phyloP scores from a whole-genome alignment of 2,329 filamentous ascomycete species.

The Botrytis aclada region DNA sequence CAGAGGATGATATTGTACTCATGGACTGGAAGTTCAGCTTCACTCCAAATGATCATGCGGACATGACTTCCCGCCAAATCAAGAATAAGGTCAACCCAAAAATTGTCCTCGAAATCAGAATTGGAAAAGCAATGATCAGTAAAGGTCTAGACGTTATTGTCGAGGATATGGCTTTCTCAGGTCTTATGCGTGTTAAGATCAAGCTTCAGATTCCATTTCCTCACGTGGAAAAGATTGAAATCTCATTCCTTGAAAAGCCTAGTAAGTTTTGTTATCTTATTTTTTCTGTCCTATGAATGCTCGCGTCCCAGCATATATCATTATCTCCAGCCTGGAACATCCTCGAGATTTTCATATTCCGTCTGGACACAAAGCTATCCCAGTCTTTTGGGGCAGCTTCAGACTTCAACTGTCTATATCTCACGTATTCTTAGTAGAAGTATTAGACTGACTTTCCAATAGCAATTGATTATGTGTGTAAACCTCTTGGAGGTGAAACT shows the following conservation, averaged over 20 bases:
- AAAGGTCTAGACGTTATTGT: constrained; percentile 97
- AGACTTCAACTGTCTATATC: not conserved
- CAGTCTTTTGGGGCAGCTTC: not conserved
- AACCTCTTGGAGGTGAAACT: constrained; percentile 89
- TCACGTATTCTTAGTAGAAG: not conserved
- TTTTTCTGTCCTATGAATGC: not conserved
- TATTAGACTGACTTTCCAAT: constrained; percentile 17
- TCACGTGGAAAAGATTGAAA: constrained; percentile 89
- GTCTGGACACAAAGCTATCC: not conserved
- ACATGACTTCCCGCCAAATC: constrained; percentile 85
- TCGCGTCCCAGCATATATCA: not conserved
- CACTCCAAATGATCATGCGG: constrained; percentile 88
- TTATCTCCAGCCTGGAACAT: not conserved
- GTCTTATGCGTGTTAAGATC: constrained; percentile 94
- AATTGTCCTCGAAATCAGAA: constrained; percentile 86
- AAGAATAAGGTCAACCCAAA: constrained; percentile 98
- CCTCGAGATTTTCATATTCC: not conserved
- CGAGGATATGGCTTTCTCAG: constrained; percentile 94
- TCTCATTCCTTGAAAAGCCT: constrained; percentile 88
- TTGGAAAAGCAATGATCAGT: constrained; percentile 95
- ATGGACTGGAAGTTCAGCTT: constrained; percentile 99
- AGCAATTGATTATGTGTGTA: constrained; percentile 94
- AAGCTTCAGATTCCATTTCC: constrained; percentile 96
- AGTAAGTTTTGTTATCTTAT: constrained; percentile 23
- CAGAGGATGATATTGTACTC: constrained; percentile 89